phyloP scores from a whole-genome alignment of 768 basidiomycete genomes.

The Suillus placidus region DNA sequence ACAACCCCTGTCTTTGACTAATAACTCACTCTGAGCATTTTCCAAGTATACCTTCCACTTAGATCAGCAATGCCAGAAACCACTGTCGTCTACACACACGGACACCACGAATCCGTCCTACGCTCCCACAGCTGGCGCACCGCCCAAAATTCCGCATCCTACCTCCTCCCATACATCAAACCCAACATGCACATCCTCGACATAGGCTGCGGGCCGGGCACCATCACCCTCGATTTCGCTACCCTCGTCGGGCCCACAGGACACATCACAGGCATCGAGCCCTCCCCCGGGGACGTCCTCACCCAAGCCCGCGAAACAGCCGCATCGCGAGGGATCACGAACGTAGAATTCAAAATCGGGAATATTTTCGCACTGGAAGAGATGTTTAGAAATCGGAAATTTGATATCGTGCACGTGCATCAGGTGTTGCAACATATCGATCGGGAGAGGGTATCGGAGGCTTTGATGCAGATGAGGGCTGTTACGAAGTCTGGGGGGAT shows the following conservation, averaged over 20 bases:
- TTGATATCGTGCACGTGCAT: conserved; percentile 53
- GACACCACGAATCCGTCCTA: conserved; percentile 37
- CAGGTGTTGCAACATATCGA: conserved; percentile 52
- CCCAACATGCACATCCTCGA: conserved; percentile 48
- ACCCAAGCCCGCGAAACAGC: conserved; percentile 37
- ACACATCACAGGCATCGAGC: conserved; percentile 47
- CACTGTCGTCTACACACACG: conserved; percentile 22
- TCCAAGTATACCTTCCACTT: not conserved
- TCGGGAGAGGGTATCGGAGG: conserved; percentile 37
- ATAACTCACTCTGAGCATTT: not conserved
- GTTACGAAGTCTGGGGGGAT: conserved; percentile 49
- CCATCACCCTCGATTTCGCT: conserved; percentile 50
- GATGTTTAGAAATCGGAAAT: conserved; percentile 36
- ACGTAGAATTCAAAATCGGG: conserved; percentile 44
- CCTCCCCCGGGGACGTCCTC: conserved; percentile 34
- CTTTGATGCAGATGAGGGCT: conserved; percentile 49
- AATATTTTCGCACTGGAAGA: conserved; percentile 41
- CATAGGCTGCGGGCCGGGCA: conserved; percentile 55
- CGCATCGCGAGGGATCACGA: conserved; percentile 30
- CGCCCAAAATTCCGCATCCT: conserved; percentile 44
- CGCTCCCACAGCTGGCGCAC: conserved; percentile 42
- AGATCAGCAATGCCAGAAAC: conserved; percentile 11
- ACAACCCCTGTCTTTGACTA: not conserved
- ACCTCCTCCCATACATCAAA: conserved; percentile 40
- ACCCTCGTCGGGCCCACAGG: conserved; percentile 40